A percentile compares a stretch with the other conserved stretches of the same genome.
Evolutionary conservation across 2,329 filamentous ascomycete species (phyloP).

Genomic region (Pseudocercospora ulei): DNA sequence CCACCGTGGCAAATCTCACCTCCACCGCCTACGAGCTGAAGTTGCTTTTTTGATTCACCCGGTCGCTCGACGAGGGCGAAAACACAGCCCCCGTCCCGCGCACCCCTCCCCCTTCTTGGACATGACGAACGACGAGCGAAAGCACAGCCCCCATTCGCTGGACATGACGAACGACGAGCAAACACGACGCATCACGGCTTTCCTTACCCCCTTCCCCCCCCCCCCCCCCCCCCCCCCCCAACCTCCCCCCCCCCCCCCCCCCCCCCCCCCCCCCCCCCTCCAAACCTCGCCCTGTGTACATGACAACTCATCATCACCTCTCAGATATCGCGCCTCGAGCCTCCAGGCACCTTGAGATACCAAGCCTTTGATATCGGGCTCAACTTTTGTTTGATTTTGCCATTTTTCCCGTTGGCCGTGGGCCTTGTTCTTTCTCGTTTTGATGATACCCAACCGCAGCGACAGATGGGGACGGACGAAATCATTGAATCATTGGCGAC

Average conservation of each 20-base stretch:
- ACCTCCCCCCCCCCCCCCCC: too few species aligned
- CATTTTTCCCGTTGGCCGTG: too few species aligned
- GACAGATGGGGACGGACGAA: constrained; percentile 11
- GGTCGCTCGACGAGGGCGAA: constrained; percentile 7
- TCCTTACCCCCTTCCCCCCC: too few species aligned
- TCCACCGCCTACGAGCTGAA: constrained; percentile 44
- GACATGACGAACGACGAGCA: constrained; percentile 20
- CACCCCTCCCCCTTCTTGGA: too few species aligned
- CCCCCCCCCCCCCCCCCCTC: too few species aligned
- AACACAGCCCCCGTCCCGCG: constrained; percentile 13
- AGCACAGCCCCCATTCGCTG: constrained; percentile 14
- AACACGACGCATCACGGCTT: constrained; percentile 19
- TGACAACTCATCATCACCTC: constrained; percentile 13
- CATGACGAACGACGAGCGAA: constrained; percentile 19
- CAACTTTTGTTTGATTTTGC: too few species aligned
- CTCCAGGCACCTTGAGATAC: constrained; percentile 22
- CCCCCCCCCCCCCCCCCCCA: too few species aligned
- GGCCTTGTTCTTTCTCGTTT: constrained; percentile 16
- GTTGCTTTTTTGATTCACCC: constrained; percentile 38
- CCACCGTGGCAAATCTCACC: constrained; percentile 38
- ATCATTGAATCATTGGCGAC: constrained; percentile 1
- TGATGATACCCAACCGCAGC: constrained; percentile 17
- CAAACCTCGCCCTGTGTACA: constrained; percentile 23
- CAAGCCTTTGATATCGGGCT: constrained; percentile 26
- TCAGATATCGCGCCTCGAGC: constrained; percentile 21